phyloP scores from a whole-genome alignment of 2,329 filamentous ascomycete species.

The Fusarium sublunatum region DNA sequence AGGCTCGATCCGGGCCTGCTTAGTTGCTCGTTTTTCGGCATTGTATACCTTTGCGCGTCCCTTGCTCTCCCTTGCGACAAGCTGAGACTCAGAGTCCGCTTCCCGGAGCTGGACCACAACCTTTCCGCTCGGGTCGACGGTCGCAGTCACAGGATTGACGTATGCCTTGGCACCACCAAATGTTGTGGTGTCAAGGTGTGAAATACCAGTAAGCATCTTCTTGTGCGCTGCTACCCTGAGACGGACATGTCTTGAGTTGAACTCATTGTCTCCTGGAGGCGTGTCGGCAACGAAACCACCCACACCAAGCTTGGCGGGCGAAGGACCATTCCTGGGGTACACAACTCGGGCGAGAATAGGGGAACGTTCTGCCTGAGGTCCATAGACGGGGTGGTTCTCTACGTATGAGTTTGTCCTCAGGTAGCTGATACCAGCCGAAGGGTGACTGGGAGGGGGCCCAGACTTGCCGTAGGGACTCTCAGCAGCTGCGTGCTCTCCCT shows the following conservation, averaged over 20 bases:
- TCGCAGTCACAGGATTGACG: constrained; percentile 58
- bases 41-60: constrained; percentile 52
- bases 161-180: constrained; percentile 67
- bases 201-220: constrained; percentile 51
- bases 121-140: constrained; percentile 62
- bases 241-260: constrained; percentile 49
- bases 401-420: constrained; percentile 65
- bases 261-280: constrained; percentile 56
- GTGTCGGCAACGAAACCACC: constrained; percentile 64
- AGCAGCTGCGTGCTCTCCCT: constrained; percentile 42
- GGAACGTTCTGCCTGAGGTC: constrained; percentile 63
- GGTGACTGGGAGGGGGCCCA: constrained; percentile 70
- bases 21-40: constrained; percentile 36
- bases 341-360: constrained; percentile 65
- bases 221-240: constrained; percentile 33
- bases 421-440: constrained; percentile 72
- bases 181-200: constrained; percentile 59
- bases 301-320: constrained; percentile 61
- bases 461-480: constrained; percentile 60
- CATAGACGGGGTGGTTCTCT: constrained; percentile 71
- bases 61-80: constrained; percentile 61
- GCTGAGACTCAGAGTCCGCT: constrained; percentile 51
- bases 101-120: constrained; percentile 59
- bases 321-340: constrained; percentile 53
- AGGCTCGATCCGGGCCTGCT: constrained; percentile 10